Evolutionary conservation across 2,329 filamentous ascomycete species (phyloP).

Genomic region (Leptodontidium sp.): DNA sequence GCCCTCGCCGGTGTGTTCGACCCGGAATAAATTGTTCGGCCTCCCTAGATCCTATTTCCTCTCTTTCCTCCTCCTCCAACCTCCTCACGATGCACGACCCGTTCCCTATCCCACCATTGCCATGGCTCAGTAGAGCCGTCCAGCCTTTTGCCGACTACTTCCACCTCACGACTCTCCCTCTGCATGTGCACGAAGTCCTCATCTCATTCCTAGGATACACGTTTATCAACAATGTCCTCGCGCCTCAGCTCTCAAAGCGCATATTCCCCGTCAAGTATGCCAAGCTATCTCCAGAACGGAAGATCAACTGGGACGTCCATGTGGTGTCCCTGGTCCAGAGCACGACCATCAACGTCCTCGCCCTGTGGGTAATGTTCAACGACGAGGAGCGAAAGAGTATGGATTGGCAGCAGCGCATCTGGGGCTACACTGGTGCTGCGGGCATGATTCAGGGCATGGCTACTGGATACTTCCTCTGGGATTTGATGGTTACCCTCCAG

Average conservation of each 20-base stretch:
- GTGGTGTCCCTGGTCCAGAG: conserved; percentile 86
- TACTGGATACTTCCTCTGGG: conserved; percentile 86
- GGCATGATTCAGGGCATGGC: conserved; percentile 81
- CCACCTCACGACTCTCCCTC: conserved; percentile 70
- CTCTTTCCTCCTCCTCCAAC: conserved; percentile 2
- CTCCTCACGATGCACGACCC: conserved; percentile 71
- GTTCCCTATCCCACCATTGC: conserved; percentile 67
- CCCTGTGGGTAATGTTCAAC: conserved; percentile 75
- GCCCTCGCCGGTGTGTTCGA: conserved; percentile 9
- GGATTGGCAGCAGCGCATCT: conserved; percentile 73
- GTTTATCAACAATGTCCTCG: conserved; percentile 69
- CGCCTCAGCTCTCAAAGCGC: conserved; percentile 69
- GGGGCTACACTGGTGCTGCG: conserved; percentile 77
- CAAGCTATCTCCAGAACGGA: conserved; percentile 66
- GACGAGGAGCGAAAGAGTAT: conserved; percentile 75
- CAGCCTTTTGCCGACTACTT: conserved; percentile 71
- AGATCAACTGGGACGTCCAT: conserved; percentile 85
- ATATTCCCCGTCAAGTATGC: conserved; percentile 72
- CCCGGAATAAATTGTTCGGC: background rate
- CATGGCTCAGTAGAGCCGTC: conserved; percentile 59
- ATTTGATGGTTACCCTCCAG: conserved; percentile 73
- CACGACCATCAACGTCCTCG: conserved; percentile 73
- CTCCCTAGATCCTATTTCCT: conserved; percentile 11
- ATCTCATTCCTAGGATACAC: conserved; percentile 74
- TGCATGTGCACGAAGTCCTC: conserved; percentile 81